A percentile compares a stretch with the other conserved stretches of the same genome.
Evolutionary conservation across 139 green algal species (phyloP).

Genomic region (Trebouxia sp.): DNA sequence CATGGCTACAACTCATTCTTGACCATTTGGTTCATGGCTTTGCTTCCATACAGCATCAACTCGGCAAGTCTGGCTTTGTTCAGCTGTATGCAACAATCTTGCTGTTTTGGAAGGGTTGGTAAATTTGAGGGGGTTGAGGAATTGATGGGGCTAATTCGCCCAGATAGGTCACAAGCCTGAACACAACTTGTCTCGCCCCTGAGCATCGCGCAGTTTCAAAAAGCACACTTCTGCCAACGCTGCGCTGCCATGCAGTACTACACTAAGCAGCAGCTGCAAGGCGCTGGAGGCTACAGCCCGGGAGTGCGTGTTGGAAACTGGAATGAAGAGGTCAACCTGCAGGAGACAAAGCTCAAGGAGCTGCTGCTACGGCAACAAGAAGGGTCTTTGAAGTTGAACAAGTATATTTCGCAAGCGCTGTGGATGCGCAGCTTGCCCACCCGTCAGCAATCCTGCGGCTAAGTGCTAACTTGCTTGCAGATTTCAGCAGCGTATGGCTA

Average conservation of each 20-base stretch:
- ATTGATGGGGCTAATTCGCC: too few relatives aligned
- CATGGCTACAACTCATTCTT: too few relatives aligned
- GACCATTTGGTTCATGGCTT: too few relatives aligned
- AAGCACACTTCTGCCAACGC: too few relatives aligned
- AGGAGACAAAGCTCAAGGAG: conserved; percentile 26
- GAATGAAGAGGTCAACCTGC: conserved; percentile 21
- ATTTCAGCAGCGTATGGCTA: conserved; percentile 10
- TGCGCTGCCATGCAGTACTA: conserved; percentile 31
- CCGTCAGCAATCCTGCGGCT: neutral
- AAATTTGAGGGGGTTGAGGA: too few relatives aligned
- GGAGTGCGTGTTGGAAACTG: conserved; percentile 8
- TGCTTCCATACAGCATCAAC: too few relatives aligned
- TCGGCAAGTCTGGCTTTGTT: too few relatives aligned
- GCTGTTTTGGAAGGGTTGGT: too few relatives aligned
- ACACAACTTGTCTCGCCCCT: too few relatives aligned
- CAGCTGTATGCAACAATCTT: too few relatives aligned
- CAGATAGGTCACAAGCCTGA: too few relatives aligned
- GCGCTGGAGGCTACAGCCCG: conserved; percentile 20
- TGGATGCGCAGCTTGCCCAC: neutral
- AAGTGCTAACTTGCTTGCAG: neutral
- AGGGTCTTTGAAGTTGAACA: conserved; percentile 20
- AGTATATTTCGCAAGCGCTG: neutral
- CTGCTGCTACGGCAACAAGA: conserved; percentile 11
- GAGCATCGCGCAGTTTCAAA: too few relatives aligned
- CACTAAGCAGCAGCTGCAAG: conserved; percentile 24